These are phyloP conservation scores for Physaria fendleri DNA, from an alignment of 345 rosid genomes.

Conservation along the genomic window DNA sequence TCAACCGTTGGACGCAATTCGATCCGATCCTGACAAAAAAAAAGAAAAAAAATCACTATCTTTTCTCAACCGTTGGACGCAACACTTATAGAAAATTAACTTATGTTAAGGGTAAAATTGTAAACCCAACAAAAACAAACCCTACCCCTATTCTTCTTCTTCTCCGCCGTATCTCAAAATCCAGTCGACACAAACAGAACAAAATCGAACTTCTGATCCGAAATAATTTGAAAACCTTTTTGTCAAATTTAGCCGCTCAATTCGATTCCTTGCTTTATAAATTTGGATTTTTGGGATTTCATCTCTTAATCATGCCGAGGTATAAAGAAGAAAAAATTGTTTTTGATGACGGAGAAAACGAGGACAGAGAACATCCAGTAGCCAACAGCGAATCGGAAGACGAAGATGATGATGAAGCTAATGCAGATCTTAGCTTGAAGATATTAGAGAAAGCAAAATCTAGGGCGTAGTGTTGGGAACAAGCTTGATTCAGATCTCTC, in stretches of 20 bases:
- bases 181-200: not conserved
- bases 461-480: conserved; percentile 20
- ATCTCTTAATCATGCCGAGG: not conserved
- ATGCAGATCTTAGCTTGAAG: conserved; percentile 75
- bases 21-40: too few relatives aligned
- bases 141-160: too few relatives aligned
- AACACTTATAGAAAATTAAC: too few relatives aligned
- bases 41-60: too few relatives aligned
- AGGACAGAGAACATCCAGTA: conserved; percentile 29
- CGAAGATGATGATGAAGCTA: conserved; percentile 51
- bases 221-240: not conserved
- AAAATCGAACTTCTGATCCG: too few relatives aligned
- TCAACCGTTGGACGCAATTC: too few relatives aligned
- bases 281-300: not conserved
- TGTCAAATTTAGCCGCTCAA: too few relatives aligned
- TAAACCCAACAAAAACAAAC: not conserved
- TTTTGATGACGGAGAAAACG: conserved; percentile 34
- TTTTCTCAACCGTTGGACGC: too few relatives aligned
- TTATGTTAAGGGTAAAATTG: not conserved
- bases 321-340: not conserved
- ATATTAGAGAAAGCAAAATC: conserved; percentile 68
- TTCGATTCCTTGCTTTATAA: not conserved
- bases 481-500: conserved; percentile 18
- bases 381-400: conserved; percentile 27
- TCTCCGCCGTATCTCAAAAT: too few relatives aligned